Conservation (phyloP, 164 flowering plant genomes). For the Akebia trifoliata region DNA sequence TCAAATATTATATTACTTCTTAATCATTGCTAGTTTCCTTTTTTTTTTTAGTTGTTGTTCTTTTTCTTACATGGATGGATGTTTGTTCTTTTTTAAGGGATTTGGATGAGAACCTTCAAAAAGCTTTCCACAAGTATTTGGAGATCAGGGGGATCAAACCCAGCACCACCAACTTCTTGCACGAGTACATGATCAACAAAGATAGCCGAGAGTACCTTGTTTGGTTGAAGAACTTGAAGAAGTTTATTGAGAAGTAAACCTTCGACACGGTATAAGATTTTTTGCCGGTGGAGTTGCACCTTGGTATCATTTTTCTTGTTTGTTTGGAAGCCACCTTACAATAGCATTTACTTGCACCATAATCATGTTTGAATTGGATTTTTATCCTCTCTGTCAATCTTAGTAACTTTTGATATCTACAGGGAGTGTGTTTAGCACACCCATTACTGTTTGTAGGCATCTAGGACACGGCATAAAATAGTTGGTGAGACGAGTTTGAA, state of each 20-base stretch:
- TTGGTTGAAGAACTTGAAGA: conserved; percentile 82
- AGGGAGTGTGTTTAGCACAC: no score
- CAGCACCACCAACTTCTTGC: conserved; percentile 74
- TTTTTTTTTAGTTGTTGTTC: background rate
- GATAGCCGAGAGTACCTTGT: conserved; percentile 64
- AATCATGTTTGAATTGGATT: background rate
- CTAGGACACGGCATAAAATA: no score
- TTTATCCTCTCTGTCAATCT: no score
- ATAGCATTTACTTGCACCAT: background rate
- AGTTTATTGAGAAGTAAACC: conserved; percentile 48
- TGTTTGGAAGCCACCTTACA: background rate
- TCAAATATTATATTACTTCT: background rate
- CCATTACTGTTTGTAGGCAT: no score
- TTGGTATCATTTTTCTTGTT: background rate
- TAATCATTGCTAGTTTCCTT: background rate
- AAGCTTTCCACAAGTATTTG: conserved; percentile 79
- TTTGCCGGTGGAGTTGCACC: background rate
- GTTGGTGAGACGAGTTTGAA: no score
- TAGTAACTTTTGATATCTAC: no score
- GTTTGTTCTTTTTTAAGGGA: conserved; percentile 39
- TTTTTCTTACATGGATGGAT: background rate
- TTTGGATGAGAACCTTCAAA: conserved; percentile 94
- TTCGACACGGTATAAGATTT: background rate
- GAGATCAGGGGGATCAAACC: conserved; percentile 86
- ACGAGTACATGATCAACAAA: conserved; percentile 85